Evolutionary conservation across 2,329 filamentous ascomycete genomes (phyloP).

Genomic region (Hypoxylon sp.): DNA sequence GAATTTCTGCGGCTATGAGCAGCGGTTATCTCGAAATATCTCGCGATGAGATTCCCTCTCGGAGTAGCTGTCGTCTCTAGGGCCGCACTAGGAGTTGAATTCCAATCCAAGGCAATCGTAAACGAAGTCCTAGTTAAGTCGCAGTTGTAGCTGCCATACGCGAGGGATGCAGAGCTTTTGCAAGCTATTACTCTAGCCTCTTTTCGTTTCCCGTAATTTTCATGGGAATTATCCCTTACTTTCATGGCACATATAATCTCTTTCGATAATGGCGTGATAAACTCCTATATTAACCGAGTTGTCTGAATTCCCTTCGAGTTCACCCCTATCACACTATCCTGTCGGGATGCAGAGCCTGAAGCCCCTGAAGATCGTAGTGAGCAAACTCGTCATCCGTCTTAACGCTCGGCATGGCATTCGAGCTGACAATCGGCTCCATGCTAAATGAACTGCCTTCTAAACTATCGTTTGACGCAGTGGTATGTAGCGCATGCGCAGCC

Average conservation of each 20-base stretch:
- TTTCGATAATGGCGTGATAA: constrained; percentile 13
- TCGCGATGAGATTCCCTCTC: too few relatives aligned
- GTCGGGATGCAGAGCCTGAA: constrained; percentile 46
- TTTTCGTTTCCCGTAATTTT: not conserved
- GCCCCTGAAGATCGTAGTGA: constrained; percentile 46
- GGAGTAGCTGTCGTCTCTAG: not conserved
- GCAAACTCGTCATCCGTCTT: constrained; percentile 41
- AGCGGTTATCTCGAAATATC: too few relatives aligned
- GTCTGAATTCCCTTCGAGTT: not conserved
- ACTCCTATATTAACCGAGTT: not conserved
- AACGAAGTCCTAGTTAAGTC: not conserved
- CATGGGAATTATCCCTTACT: not conserved
- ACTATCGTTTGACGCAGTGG: constrained; percentile 29
- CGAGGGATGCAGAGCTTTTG: not conserved
- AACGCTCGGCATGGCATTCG: constrained; percentile 42
- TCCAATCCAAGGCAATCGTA: not conserved
- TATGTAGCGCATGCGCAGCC: constrained; percentile 20
- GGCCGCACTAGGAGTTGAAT: not conserved
- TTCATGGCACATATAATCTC: not conserved
- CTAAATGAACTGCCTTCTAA: constrained; percentile 24
- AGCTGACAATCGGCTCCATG: constrained; percentile 34
- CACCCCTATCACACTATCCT: constrained; percentile 32
- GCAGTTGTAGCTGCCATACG: not conserved
- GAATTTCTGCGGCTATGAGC: too few relatives aligned
- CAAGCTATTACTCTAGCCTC: not conserved